Evolutionary conservation across 2,329 filamentous ascomycete genomes (phyloP).

Genomic region (Ophiocordyceps australis): DNA sequence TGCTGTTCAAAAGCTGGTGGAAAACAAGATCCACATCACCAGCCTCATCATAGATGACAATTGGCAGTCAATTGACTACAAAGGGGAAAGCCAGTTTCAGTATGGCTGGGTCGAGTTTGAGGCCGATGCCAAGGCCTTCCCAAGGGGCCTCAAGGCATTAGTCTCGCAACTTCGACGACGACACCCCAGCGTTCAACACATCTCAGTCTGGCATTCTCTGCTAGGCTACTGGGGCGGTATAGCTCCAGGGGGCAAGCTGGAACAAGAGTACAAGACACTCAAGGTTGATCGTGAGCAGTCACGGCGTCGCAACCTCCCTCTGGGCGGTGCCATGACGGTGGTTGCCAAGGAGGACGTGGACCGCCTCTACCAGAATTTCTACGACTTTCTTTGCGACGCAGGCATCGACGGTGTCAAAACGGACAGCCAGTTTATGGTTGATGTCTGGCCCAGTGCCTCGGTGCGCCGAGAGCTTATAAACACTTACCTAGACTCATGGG

Average conservation of each 20-base stretch:
- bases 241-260: conserved; percentile 54
- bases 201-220: conserved; percentile 90
- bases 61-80: conserved; percentile 61
- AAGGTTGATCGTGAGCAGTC: conserved; percentile 31
- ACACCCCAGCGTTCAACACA: conserved; percentile 58
- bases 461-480: conserved; percentile 54
- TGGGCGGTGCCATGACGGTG: conserved; percentile 50
- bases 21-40: conserved; percentile 57
- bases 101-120: conserved; percentile 70
- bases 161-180: conserved; percentile 49
- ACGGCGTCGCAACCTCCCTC: conserved; percentile 24
- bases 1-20: conserved; percentile 53
- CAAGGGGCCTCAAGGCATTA: conserved; percentile 56
- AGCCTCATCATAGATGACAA: conserved; percentile 94
- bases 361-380: conserved; percentile 81
- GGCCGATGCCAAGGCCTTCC: conserved; percentile 64
- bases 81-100: conserved; percentile 31
- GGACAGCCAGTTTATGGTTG: conserved; percentile 80
- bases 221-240: conserved; percentile 86
- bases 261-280: conserved; percentile 60
- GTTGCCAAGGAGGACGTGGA: conserved; percentile 57
- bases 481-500: conserved; percentile 76
- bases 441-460: conserved; percentile 50
- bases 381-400: conserved; percentile 53
- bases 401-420: conserved; percentile 85